Evolutionary conservation across 2,329 filamentous ascomycete species (phyloP), one percentile per base, ranked within the genome.

Genomic region (Macrophomina pseudophaseolina): DNA sequence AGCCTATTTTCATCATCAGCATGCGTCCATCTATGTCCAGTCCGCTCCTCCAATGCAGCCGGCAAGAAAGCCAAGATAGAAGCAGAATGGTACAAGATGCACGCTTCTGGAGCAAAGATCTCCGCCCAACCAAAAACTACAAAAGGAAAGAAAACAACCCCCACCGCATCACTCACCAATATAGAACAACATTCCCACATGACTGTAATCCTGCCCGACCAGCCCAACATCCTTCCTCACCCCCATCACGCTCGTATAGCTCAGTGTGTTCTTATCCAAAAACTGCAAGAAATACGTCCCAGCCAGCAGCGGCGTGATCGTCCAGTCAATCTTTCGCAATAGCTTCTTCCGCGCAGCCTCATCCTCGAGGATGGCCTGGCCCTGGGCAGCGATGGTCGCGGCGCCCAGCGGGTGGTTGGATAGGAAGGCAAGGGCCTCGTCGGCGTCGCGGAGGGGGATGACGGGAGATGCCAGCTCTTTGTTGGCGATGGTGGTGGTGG

Each of bases 231-330:
- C 85, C 65, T 87, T 79, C 33, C 87, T 83, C 8, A 90, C 79
- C 2, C 87, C 87, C 70, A 90, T 90, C 9, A 90, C 85, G 0
- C 87, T 88, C 2, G 86, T 86, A 70, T 89, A 90, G 2, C 78
- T 80, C 1, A 90, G 79, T 0, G 86, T 87, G 0, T 86, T 84
- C 74, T 90, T 90, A 77, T 90, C 88, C 8, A 89, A 79, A 14
- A 83, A 84, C 70, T 90, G 88, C 0, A 90, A 80, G 72, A 87
- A 89, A 74, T 90, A 90, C 28, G 88, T 85, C 5, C 81, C 80
- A 11, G 89, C 78, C 66, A 90, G 67, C 33, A 68, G 59, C 52
- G 64, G 64, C 32, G 58, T 51, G 49, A 66, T 68, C 11, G 46
- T 66, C 62, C 66, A 64, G 53, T 65, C 66, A 5, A 65, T 66